A percentile compares a stretch with the other conserved stretches of the same genome.
Evolutionary conservation across 371 early-diverging fungal species (phyloP).

Genomic region (Mucor piriformis): DNA sequence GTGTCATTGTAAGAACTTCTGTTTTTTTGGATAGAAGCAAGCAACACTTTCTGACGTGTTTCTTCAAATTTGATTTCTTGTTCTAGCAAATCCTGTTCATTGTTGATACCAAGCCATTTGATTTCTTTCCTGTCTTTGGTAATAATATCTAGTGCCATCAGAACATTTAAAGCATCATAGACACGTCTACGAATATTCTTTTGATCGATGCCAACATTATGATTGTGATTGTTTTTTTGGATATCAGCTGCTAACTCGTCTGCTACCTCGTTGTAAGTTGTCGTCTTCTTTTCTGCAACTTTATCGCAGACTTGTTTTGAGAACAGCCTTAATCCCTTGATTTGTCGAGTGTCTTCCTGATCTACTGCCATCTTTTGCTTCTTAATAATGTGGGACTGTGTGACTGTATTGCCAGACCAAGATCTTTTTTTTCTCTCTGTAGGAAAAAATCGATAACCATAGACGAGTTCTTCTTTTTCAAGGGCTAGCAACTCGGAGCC

Average conservation of each 20-base stretch:
- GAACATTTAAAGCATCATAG: conserved; percentile 78
- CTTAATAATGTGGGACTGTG: conserved; percentile 6
- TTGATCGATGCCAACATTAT: conserved; percentile 45
- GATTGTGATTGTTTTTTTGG: conserved; percentile 5
- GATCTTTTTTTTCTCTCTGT: conserved; percentile 3
- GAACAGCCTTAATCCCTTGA: conserved; percentile 57
- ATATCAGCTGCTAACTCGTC: conserved; percentile 36
- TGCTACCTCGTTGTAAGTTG: conserved; percentile 66
- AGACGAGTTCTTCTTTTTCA: conserved; percentile 17
- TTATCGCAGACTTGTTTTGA: conserved; percentile 63
- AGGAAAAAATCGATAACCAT: not conserved
- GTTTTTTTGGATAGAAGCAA: conserved; percentile 5
- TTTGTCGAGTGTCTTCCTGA: conserved; percentile 8
- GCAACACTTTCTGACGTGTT: conserved; percentile 10
- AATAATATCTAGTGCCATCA: conserved; percentile 73
- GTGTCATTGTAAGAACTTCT: conserved; percentile 4
- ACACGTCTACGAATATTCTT: conserved; percentile 80
- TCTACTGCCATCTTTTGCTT: conserved; percentile 8
- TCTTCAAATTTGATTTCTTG: conserved; percentile 21
- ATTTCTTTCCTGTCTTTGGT: conserved; percentile 70
- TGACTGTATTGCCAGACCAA: not conserved
- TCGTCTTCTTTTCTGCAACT: conserved; percentile 56
- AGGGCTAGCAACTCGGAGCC: conserved; percentile 29
- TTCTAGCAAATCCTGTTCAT: conserved; percentile 6
- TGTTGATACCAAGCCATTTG: conserved; percentile 55